These are phyloP conservation scores for Umbellularia californica DNA, from an alignment of 164 flowering plant species.

Conservation along the genomic window DNA sequence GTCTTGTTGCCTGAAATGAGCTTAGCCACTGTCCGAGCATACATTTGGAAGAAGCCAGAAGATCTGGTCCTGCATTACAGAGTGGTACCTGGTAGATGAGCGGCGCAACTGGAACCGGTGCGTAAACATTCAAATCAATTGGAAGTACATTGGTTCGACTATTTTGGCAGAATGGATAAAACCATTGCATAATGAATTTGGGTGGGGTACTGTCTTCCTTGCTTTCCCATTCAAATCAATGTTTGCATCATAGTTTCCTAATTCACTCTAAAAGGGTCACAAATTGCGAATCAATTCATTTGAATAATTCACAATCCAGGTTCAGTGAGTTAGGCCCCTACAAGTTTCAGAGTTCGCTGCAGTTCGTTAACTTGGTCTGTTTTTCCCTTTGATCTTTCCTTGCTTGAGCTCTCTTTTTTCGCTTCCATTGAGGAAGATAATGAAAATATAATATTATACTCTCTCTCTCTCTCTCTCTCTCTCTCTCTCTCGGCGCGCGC, in stretches of 20 bases:
- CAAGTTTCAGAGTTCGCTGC: too few relatives aligned
- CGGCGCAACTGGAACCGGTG: neutral
- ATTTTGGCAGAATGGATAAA: neutral
- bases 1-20: slow-evolving; percentile 93
- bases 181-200: neutral
- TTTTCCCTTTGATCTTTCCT: too few relatives aligned
- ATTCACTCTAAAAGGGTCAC: too few relatives aligned
- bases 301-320: too few relatives aligned
- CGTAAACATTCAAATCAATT: neutral
- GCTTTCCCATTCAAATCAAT: neutral
- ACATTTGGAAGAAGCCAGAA: slow-evolving; percentile 96
- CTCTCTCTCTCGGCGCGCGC: too few relatives aligned
- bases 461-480: too few relatives aligned
- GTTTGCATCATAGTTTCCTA: neutral
- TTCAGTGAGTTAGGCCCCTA: too few relatives aligned
- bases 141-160: neutral
- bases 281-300: too few relatives aligned
- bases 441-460: too few relatives aligned
- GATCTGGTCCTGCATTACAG: slow-evolving; percentile 90
- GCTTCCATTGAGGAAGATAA: too few relatives aligned
- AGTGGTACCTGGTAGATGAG: slow-evolving; percentile 55
- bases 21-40: slow-evolving; percentile 88
- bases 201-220: neutral
- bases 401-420: too few relatives aligned
- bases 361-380: too few relatives aligned